phyloP scores from a whole-genome alignment of 2,329 filamentous ascomycete genomes.

The Diaporthe destruens region DNA sequence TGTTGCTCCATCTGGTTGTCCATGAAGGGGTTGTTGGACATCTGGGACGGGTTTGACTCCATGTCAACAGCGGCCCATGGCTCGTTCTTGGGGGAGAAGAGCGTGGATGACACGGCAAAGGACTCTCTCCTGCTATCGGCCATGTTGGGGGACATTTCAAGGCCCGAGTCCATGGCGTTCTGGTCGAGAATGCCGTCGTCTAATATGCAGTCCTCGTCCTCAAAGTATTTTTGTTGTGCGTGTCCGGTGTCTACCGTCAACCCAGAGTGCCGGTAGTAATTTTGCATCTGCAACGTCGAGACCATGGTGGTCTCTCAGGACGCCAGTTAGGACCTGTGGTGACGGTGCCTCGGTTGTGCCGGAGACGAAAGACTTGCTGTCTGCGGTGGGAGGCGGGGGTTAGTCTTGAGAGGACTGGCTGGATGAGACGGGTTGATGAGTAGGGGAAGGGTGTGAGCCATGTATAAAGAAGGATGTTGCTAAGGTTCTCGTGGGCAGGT shows the following conservation, averaged over 20 bases:
- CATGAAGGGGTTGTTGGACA: conserved; percentile 74
- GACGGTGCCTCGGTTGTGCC: conserved; percentile 20
- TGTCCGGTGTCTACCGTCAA: conserved; percentile 67
- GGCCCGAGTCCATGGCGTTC: conserved; percentile 69
- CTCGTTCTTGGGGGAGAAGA: conserved; percentile 76
- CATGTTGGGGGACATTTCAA: conserved; percentile 75
- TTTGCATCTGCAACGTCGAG: conserved; percentile 64
- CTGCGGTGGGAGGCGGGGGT: conserved; percentile 30
- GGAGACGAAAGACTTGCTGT: conserved; percentile 26
- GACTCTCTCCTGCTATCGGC: conserved; percentile 73
- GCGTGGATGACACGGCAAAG: conserved; percentile 67
- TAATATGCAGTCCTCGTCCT: conserved; percentile 70
- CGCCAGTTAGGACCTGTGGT: conserved; percentile 29
- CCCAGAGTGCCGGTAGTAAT: conserved; percentile 63
- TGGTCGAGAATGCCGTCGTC: conserved; percentile 73
- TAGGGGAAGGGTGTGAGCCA: background rate
- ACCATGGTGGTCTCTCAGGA: conserved; percentile 57
- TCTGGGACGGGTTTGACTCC: conserved; percentile 63
- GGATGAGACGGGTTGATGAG: conserved; percentile 42
- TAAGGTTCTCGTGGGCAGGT: conserved; percentile 21
- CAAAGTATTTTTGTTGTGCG: conserved; percentile 67
- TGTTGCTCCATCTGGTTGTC: conserved; percentile 55
- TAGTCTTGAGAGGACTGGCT: conserved; percentile 30
- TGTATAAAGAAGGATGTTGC: conserved; percentile 27
- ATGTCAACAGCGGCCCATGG: conserved; percentile 75